These are phyloP conservation scores for Cercospora berteroae DNA, from an alignment of 2,329 filamentous ascomycete species.

Conservation along the genomic window DNA sequence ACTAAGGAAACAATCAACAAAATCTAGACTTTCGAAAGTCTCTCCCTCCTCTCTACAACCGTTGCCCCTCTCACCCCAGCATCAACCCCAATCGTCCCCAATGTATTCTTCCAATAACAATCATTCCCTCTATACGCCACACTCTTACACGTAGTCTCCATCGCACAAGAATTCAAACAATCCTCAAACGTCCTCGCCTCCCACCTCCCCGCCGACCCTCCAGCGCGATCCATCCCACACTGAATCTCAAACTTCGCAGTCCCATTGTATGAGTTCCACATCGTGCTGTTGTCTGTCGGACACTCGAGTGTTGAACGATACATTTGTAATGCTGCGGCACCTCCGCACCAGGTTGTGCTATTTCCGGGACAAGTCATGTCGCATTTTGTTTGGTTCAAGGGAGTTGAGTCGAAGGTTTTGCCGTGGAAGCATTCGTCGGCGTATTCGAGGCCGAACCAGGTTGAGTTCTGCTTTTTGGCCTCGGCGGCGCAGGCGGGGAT, in stretches of 20 bases:
- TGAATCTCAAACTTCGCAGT: constrained; percentile 1
- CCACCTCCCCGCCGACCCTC: not conserved
- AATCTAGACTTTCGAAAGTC: not conserved
- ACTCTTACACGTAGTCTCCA: not conserved
- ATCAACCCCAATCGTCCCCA: not conserved
- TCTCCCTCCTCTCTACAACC: not conserved
- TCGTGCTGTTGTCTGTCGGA: not conserved
- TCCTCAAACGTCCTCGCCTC: not conserved
- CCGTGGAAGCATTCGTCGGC: constrained; percentile 22
- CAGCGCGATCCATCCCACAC: not conserved
- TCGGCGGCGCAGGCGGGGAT: constrained; percentile 28
- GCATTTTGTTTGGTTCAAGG: not conserved
- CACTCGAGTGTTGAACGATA: not conserved
- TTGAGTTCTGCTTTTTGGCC: constrained; percentile 27
- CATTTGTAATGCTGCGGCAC: not conserved
- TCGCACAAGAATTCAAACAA: constrained; percentile 6
- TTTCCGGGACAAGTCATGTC: constrained; percentile 1
- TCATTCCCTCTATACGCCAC: constrained; percentile 1
- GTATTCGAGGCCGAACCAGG: constrained; percentile 38
- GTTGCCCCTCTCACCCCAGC: not conserved
- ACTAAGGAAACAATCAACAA: not conserved
- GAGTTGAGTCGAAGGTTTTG: not conserved
- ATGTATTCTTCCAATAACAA: constrained; percentile 7
- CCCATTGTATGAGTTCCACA: constrained; percentile 3
- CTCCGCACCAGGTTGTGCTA: not conserved